Evolutionary conservation across 345 rosid species (phyloP).

Genomic region (Salix exigua): DNA sequence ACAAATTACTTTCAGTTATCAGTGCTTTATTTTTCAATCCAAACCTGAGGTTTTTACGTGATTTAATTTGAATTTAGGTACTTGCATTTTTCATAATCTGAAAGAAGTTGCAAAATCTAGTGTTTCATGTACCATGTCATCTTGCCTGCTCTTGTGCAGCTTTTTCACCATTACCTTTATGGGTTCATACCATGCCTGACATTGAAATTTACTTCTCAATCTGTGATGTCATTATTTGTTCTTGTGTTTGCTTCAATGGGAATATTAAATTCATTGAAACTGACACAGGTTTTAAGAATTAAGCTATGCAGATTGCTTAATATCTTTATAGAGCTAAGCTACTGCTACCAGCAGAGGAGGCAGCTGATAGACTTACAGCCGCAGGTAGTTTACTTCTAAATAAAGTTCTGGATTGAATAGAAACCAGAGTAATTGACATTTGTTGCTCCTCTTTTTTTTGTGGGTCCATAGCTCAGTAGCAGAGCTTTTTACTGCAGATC

Average conservation of each 20-base stretch:
- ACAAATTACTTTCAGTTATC: conserved; percentile 18
- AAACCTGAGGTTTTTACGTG: conserved; percentile 34
- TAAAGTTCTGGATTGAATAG: background rate
- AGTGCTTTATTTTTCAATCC: conserved; percentile 24
- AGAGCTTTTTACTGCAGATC: background rate
- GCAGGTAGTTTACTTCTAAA: background rate
- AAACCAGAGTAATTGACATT: background rate
- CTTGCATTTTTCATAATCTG: conserved; percentile 23
- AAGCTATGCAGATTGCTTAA: background rate
- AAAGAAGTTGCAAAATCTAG: conserved; percentile 28
- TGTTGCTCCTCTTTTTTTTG: background rate
- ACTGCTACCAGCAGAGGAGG: background rate
- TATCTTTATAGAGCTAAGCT: background rate
- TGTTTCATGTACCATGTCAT: conserved; percentile 32
- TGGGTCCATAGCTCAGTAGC: background rate
- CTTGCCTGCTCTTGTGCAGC: conserved; percentile 12
- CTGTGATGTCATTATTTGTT: background rate
- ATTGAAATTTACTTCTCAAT: background rate
- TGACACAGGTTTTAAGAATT: conserved; percentile 8
- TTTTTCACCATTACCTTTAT: background rate
- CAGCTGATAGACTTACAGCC: background rate
- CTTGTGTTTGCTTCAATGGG: background rate
- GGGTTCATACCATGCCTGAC: background rate
- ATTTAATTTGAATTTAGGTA: conserved; percentile 37
- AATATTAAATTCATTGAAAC: background rate